These are phyloP conservation scores for Phytophthora foliorum DNA, from an alignment of 352 stramenopile genomes.

Conservation along the genomic window DNA sequence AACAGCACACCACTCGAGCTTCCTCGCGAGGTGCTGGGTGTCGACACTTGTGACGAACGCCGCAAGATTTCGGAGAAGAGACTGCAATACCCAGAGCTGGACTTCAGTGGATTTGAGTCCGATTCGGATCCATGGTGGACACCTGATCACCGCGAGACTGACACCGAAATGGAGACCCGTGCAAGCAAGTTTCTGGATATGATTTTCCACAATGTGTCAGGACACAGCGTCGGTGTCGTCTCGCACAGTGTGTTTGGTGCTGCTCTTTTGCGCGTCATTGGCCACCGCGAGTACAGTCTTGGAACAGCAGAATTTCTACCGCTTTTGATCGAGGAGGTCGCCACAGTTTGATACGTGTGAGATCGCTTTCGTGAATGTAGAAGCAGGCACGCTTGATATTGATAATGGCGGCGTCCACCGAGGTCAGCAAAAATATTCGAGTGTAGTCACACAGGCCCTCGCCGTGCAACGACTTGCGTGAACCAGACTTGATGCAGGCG, in stretches of 20 bases:
- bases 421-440: not conserved
- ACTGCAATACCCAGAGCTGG: constrained; percentile 26
- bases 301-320: constrained; percentile 39
- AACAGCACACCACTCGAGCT: constrained; percentile 28
- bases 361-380: not conserved
- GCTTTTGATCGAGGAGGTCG: constrained; percentile 33
- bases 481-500: too few species aligned
- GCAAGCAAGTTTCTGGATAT: constrained; percentile 32
- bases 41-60: constrained; percentile 36
- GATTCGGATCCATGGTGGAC: constrained; percentile 41
- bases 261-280: constrained; percentile 36
- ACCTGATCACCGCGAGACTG: constrained; percentile 30
- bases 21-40: constrained; percentile 31
- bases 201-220: constrained; percentile 31
- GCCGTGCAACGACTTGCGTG: not conserved
- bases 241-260: constrained; percentile 41
- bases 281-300: constrained; percentile 39
- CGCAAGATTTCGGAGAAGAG: constrained; percentile 34
- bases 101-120: constrained; percentile 32
- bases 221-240: constrained; percentile 28
- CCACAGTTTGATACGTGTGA: not conserved
- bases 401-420: not conserved
- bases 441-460: not conserved
- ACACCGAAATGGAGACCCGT: constrained; percentile 22
- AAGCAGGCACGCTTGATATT: too few species aligned